Conservation (phyloP, 257 asterid genomes). For the Lycium ferocissimum region DNA sequence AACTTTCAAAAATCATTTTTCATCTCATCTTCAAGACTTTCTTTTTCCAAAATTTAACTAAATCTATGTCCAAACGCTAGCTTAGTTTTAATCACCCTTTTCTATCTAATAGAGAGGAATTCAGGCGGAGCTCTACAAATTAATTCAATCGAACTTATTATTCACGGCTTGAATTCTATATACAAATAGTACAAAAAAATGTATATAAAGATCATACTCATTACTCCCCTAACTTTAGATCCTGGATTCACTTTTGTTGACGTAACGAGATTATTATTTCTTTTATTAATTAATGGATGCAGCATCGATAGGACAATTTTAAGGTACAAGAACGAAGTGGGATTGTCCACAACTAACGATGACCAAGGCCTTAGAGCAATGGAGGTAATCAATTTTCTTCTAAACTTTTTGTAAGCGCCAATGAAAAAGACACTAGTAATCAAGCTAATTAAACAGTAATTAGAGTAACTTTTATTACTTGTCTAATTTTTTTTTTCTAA, state of each 20-base stretch:
- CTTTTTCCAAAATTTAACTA: no score
- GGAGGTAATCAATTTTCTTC: slow-evolving; percentile 45
- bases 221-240: no score
- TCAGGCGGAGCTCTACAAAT: no score
- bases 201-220: no score
- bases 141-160: no score
- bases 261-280: neutral
- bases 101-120: neutral
- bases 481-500: no score
- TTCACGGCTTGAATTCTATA: no score
- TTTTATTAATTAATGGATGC: neutral
- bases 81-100: no score
- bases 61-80: no score
- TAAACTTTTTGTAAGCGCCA: neutral
- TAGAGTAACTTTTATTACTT: neutral
- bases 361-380: slow-evolving; percentile 46
- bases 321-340: slow-evolving; percentile 60
- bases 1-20: no score
- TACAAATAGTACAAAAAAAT: no score
- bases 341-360: slow-evolving; percentile 42
- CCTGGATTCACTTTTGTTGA: neutral
- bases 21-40: no score
- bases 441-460: neutral
- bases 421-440: neutral
- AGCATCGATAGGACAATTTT: slow-evolving; percentile 56